phyloP scores from a whole-genome alignment of 2,329 filamentous ascomycete genomes.

The Claviceps lovelessii region DNA sequence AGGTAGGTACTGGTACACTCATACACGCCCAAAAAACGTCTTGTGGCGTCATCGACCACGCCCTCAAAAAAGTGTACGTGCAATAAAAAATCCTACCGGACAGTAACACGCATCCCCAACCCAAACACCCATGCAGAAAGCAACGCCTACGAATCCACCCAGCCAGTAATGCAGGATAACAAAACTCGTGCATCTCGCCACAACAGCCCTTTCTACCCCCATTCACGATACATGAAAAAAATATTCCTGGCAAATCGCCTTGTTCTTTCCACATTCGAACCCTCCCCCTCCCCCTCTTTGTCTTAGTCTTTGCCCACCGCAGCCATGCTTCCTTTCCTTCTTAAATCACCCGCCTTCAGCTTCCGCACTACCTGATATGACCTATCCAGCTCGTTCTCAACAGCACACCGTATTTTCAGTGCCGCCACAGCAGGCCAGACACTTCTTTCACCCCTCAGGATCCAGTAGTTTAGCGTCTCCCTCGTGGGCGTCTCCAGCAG shows the following conservation, averaged over 20 bases:
- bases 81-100: no score
- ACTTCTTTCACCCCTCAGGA: slow-evolving; percentile 65
- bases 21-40: no score
- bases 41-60: no score
- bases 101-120: no score
- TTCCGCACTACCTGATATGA: slow-evolving; percentile 69
- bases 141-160: no score
- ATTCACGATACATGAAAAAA: no score
- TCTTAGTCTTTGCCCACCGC: slow-evolving; percentile 10
- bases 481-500: slow-evolving; percentile 72
- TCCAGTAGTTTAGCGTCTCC: slow-evolving; percentile 71
- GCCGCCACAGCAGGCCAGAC: slow-evolving; percentile 85
- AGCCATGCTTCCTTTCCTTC: slow-evolving; percentile 30
- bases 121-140: no score
- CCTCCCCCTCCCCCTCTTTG: not conserved
- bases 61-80: no score
- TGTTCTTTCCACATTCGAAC: no score
- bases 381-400: slow-evolving; percentile 77
- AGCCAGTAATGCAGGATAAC: not conserved
- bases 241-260: no score
- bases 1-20: no score
- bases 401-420: slow-evolving; percentile 63
- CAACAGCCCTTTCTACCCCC: not conserved
- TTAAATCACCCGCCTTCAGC: slow-evolving; percentile 36
- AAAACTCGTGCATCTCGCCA: not conserved